Conservation (phyloP, 2,329 filamentous ascomycete species). For the Fusarium sp. region DNA sequence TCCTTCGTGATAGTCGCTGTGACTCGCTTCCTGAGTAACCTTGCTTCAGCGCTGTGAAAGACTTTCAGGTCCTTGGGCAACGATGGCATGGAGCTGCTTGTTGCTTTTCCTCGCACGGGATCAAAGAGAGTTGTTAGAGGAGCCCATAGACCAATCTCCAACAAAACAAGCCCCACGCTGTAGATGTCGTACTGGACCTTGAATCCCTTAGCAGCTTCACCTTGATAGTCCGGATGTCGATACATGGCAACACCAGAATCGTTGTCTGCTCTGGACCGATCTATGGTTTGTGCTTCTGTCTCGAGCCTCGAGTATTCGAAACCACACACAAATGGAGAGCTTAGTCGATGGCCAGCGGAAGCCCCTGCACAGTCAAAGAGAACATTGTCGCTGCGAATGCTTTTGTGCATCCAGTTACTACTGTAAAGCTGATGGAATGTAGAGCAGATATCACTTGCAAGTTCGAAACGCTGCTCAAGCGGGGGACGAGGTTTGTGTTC, state of each 20-base stretch:
- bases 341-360: background rate
- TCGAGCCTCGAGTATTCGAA: conserved; percentile 5
- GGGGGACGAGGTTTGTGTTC: background rate
- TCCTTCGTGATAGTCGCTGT: conserved; percentile 1
- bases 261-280: background rate
- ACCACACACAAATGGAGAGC: background rate
- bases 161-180: conserved; percentile 3
- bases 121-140: conserved; percentile 10
- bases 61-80: background rate
- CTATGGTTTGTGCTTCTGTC: conserved; percentile 4
- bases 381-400: conserved; percentile 3
- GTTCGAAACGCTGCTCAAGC: background rate
- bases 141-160: conserved; percentile 8
- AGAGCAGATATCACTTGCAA: background rate
- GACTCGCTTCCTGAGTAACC: background rate
- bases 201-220: background rate
- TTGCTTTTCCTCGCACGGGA: background rate
- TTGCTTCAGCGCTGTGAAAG: conserved; percentile 3
- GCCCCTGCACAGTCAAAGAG: background rate
- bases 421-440: conserved; percentile 2
- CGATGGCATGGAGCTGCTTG: background rate
- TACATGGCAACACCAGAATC: background rate
- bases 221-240: conserved; percentile 3
- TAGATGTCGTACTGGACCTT: conserved; percentile 10
- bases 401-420: conserved; percentile 13